Percentiles rank a stretch among this genome's conserved stretches.
Evolutionary conservation across 352 stramenopile species (phyloP).

Genomic region (Phytophthora citrophthora): DNA sequence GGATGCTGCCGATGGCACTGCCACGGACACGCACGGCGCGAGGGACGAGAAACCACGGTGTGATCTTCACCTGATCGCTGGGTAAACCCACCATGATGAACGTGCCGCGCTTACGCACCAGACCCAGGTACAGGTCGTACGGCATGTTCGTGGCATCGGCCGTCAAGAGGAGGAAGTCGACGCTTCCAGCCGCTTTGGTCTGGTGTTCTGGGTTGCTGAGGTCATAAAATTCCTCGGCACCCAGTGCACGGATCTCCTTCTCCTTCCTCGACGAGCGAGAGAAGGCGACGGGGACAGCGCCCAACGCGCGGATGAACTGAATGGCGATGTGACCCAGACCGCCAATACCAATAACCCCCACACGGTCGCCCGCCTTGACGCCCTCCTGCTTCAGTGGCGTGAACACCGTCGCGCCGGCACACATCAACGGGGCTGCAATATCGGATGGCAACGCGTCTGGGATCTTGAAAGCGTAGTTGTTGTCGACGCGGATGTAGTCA

Average conservation of each 20-base stretch:
- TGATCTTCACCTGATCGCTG: constrained; percentile 51
- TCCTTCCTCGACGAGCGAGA: constrained; percentile 22
- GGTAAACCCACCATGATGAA: constrained; percentile 40
- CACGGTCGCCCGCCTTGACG: constrained; percentile 23
- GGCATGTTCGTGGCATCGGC: constrained; percentile 40
- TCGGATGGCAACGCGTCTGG: constrained; percentile 14
- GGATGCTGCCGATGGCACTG: constrained; percentile 17
- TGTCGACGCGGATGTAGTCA: constrained; percentile 33
- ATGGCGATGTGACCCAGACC: constrained; percentile 36
- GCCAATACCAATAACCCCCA: constrained; percentile 49
- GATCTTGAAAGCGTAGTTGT: constrained; percentile 30
- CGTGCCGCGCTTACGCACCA: constrained; percentile 22
- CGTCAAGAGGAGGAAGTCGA: constrained; percentile 38
- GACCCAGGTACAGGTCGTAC: constrained; percentile 37
- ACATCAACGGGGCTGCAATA: constrained; percentile 9
- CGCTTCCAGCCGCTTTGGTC: constrained; percentile 30
- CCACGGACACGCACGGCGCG: constrained; percentile 13
- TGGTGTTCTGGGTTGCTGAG: constrained; percentile 20
- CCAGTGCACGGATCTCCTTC: constrained; percentile 14
- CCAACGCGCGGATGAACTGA: constrained; percentile 55
- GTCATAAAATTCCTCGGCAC: constrained; percentile 23
- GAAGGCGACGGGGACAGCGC: constrained; percentile 16
- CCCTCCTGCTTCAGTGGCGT: constrained; percentile 23
- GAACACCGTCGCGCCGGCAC: constrained; percentile 22
- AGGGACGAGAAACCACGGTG: constrained; percentile 27